phyloP scores from a whole-genome alignment of 257 asterid species.

The Nicotiana sylvestris region DNA sequence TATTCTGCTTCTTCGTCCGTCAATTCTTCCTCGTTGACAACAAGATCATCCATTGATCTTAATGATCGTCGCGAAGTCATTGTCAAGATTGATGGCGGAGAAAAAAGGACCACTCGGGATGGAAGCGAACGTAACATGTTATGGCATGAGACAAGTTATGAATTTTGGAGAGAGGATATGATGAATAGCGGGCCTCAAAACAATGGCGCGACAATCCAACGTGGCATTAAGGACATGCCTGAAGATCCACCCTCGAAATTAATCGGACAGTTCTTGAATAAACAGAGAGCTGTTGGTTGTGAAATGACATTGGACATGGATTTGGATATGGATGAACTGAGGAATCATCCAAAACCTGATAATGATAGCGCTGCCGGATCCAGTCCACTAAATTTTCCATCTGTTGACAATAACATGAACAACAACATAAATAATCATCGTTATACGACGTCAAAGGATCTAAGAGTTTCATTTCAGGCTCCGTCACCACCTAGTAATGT shows the following conservation, averaged over 20 bases:
- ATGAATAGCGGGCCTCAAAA: constrained; percentile 13
- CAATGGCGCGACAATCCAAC: neutral
- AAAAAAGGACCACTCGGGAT: neutral
- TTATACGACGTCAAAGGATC: constrained; percentile 28
- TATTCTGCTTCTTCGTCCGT: constrained; percentile 12
- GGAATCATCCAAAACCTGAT: constrained; percentile 1
- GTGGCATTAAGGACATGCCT: constrained; percentile 5
- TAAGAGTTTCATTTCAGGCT: constrained; percentile 28
- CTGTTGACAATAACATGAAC: neutral
- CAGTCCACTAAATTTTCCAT: neutral
- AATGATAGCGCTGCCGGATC: neutral
- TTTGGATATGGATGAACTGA: constrained; percentile 61
- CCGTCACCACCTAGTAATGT: constrained; percentile 16
- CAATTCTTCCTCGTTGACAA: constrained; percentile 1
- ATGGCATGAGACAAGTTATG: constrained; percentile 40
- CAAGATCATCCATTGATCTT: constrained; percentile 16
- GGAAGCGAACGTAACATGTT: neutral
- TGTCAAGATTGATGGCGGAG: constrained; percentile 46
- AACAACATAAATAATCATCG: neutral
- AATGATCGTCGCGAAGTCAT: constrained; percentile 33
- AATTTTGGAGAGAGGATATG: constrained; percentile 36
- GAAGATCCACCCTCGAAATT: constrained; percentile 61
- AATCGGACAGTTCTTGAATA: constrained; percentile 53
- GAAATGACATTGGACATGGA: constrained; percentile 61
- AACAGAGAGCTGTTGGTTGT: constrained; percentile 51